Evolutionary conservation across 1,284 basidiomycete genomes (phyloP), one percentile per base, ranked within the genome.

Genomic region (Rhodotorula sp.): DNA sequence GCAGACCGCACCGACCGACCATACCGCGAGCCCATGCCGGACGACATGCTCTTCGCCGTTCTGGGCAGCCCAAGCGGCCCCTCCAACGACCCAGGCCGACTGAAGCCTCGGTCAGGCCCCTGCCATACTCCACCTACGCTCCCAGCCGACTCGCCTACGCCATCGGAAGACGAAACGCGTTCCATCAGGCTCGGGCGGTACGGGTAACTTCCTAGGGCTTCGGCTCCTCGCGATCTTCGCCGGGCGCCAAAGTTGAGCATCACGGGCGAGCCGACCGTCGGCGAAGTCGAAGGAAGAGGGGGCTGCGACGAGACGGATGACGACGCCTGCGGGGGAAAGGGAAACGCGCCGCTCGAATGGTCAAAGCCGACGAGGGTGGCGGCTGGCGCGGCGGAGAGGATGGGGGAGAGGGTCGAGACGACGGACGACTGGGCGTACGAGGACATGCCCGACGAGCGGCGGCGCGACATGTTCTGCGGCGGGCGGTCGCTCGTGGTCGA

Each of bases 171-270:
- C 47, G 58, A 56, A 18, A 56, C 47, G 22, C 58, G 58, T 47
- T 59, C 58, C 46, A 59, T 56, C 15, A 69, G 28, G 4, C 26
- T 28, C 15, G 68, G 68, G 10, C 68, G 68, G 56, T 69, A 69
- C 44, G 67, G 44, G 47, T 68, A 68, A 8, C 62, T 53, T 22
- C 62, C 62, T 0, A 50, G 28, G 1, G 48, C 51, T 3, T 58
- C 62, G 2, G 40, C 56, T 16, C 68, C 56, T 26, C 64, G 59
- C 6, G 64, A 62, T 18, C 47, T 37, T 16, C 68, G 59, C 4
- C 68, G 55, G 0, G 68, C 64, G 34, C 56, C 64, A 59, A 69
- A 69, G 47, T 69, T 68, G 58, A 68, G 67, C 1, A 61, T 20
- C 3, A 62, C 58, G 22, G 67, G 47, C 1, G 31, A 37, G 48